phyloP scores from a whole-genome alignment of 768 basidiomycete genomes.

The Mycena capillaripes region DNA sequence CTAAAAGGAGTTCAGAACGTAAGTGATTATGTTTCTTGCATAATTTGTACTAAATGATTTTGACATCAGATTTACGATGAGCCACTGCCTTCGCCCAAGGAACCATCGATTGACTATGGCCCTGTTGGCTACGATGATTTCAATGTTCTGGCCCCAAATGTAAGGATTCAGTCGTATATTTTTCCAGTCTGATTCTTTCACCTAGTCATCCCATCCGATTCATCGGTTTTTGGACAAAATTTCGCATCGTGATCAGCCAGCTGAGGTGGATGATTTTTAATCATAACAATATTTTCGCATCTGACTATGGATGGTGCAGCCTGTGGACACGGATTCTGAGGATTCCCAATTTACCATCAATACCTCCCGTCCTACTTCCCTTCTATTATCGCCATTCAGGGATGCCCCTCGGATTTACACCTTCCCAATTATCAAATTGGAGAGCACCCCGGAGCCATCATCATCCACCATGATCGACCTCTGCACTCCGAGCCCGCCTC shows the following conservation, averaged over 20 bases:
- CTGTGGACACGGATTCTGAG: no score
- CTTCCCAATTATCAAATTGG: not conserved
- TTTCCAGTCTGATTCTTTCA: not conserved
- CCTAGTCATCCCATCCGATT: not conserved
- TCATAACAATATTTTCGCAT: no score
- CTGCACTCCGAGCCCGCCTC: slow-evolving; percentile 2
- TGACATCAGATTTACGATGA: not conserved
- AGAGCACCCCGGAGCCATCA: not conserved
- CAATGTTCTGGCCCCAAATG: slow-evolving; percentile 15
- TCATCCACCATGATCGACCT: not conserved
- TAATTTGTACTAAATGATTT: slow-evolving; percentile 13
- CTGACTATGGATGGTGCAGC: no score
- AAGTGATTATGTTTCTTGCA: no score
- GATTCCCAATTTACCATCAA: no score
- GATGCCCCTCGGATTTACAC: no score
- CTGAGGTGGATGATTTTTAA: not conserved
- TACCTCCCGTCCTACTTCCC: no score
- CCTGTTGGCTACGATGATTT: slow-evolving; percentile 19
- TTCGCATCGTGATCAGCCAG: not conserved
- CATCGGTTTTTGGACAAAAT: not conserved
- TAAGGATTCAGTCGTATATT: not conserved
- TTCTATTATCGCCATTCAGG: no score
- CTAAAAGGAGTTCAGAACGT: no score
- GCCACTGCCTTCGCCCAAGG: not conserved
- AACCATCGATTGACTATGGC: not conserved